These are phyloP conservation scores for Astrothelium subdiscretum DNA, from an alignment of 495 filamentous ascomycete genomes.

Conservation along the genomic window DNA sequence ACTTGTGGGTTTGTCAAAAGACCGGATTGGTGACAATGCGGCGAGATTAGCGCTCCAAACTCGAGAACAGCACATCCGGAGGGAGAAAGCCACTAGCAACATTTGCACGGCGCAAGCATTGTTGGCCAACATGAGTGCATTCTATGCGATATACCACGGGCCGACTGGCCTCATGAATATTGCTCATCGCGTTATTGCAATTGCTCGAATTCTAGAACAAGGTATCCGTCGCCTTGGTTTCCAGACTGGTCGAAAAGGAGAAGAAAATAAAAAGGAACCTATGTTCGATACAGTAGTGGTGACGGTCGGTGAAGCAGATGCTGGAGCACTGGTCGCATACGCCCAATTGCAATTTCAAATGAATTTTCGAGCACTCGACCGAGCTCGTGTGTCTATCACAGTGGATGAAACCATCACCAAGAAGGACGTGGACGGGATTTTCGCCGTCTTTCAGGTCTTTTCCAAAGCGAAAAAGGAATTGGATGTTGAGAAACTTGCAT, in stretches of 20 bases:
- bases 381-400: constrained; percentile 52
- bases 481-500: constrained; percentile 27
- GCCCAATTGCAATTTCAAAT: constrained; percentile 42
- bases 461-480: constrained; percentile 15
- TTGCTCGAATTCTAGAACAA: constrained; percentile 58
- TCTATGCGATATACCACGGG: constrained; percentile 97
- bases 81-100: constrained; percentile 98
- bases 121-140: constrained; percentile 91
- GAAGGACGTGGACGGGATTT: constrained; percentile 48
- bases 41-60: constrained; percentile 86
- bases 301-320: constrained; percentile 37
- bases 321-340: constrained; percentile 39
- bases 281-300: constrained; percentile 79
- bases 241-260: constrained; percentile 44
- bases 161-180: constrained; percentile 76
- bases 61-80: constrained; percentile 90
- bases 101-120: constrained; percentile 96
- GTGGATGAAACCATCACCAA: constrained; percentile 60
- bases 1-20: constrained; percentile 86
- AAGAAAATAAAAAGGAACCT: constrained; percentile 41
- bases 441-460: constrained; percentile 42
- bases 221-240: constrained; percentile 57
- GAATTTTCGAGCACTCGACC: constrained; percentile 53
- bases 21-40: constrained; percentile 74
- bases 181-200: constrained; percentile 62